Evolutionary conservation across 2,329 filamentous ascomycete genomes (phyloP), one percentile per base, ranked within the genome.

Genomic region (Aspergillus quadricinctus): DNA sequence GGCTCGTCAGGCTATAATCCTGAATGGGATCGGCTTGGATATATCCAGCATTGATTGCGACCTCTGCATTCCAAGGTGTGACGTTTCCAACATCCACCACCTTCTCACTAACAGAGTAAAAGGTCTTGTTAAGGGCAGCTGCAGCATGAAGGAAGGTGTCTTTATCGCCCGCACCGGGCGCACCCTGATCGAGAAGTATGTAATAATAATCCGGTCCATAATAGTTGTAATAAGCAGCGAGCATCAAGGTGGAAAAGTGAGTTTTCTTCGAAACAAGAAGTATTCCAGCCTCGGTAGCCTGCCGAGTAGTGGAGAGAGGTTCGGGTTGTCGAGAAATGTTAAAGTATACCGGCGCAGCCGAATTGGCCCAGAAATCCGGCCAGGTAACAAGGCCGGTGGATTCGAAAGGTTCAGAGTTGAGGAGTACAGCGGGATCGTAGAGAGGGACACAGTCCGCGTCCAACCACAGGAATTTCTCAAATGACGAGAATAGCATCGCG

Each of bases 291-390:
- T 73, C 70, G 1, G 71, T 69, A 6, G 72, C 66, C 53, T 69
- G 68, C 10, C 71, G 69, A 3, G 61, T 57, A 9, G 64, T 66
- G 46, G 72, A 64, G 4, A 66, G 58, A 0, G 70, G 70, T 3
- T 63, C 63, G 3, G 66, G 59, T 40, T 70, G 67, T n/a, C 72
- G 72, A 3, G 74, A 74, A 31, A 78, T 73, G 31, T 70, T 63
- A 60, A 74, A 78, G 55, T 71, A 75, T 17, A 71, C 60, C 1
- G 72, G 72, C 27, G 27, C 27, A 28, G 27, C n/a, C n/a, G n/a
- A n/a, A n/a, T n/a, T n/a, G n/a, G n/a, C n/a, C n/a, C n/a, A n/a
- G n/a, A n/a, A n/a, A n/a, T n/a, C n/a, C n/a, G n/a, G n/a, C n/a
- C n/a, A n/a, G n/a, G n/a, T n/a, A n/a, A n/a, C n/a, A n/a, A n/a